Base-by-base conservation (phyloP, 805 yeast genomes). In the Ogataea thermomethanolica region DNA sequence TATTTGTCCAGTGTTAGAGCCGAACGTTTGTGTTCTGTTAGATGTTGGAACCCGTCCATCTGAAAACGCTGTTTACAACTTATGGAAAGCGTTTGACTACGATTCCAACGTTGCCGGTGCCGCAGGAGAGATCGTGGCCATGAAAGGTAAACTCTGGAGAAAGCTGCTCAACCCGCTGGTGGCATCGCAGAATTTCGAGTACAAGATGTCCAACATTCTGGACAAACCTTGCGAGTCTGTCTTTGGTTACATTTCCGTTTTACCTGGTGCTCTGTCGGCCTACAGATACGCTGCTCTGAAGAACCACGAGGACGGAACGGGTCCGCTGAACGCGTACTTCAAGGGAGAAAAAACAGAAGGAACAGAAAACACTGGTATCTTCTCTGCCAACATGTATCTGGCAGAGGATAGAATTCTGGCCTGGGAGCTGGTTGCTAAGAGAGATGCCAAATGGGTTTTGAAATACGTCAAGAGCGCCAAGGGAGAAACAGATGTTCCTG, bases 11-110 rank as follows among this genome's bases (percentile, higher is more conserved):
- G 74, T 82, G 13, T 67, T 95, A 49, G 86, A 90, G 53, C 99
- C 99, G 10, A 90, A 88, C 52, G 95, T 91, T 11, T 81, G 91
- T 40, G 78, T 88, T 7, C 65, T 93, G 45, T 73, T 93, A 35
- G 99, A 93, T 70, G 99, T 93, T n/a, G 99, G 99, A 47, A 93
- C 99, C 0, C 79, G 83, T 54, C 95, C 98, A n/a, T 89, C 88
- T 49, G 75, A 77, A 33, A 80, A 84, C 38, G 91, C 98, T 0
- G 70, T 91, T 20, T 95, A 93, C 57, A 93, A 91, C 53, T 69
- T 93, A 44, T 93, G 99, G 99, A 93, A 93, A 63, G 95, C 96
- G 0, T 93, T 93, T 62, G 99, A 93, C 62, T 75, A 80, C 51
- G 97, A 93, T 59, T 89, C 97, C 1, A 90, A 91, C 54, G 96